phyloP scores from a whole-genome alignment of 768 basidiomycete species.

The Amanita jacksonii region DNA sequence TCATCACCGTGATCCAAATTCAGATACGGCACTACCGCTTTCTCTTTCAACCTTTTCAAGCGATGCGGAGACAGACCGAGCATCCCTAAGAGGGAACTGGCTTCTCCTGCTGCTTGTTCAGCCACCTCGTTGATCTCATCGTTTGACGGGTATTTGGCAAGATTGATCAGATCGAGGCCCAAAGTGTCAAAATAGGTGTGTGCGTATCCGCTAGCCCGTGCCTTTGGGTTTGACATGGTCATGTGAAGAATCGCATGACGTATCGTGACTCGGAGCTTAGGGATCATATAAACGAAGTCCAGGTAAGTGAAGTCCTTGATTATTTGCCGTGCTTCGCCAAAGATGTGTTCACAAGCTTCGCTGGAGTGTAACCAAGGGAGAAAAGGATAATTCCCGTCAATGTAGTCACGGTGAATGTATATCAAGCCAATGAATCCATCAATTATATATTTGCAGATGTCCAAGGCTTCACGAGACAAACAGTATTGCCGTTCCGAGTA shows the following conservation, averaged over 20 bases:
- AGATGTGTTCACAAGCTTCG: conserved; percentile 25
- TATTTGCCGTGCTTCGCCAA: conserved; percentile 19
- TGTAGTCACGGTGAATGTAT: conserved; percentile 25
- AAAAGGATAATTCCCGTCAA: conserved; percentile 15
- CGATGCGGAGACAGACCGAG: conserved; percentile 11
- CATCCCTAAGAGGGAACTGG: conserved; percentile 13
- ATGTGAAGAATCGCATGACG: conserved; percentile 13
- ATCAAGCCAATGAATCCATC: conserved; percentile 23
- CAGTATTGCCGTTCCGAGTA: conserved; percentile 19
- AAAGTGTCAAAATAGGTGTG: conserved; percentile 19
- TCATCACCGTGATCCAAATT: no score
- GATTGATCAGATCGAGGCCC: conserved; percentile 12
- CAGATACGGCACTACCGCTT: no score
- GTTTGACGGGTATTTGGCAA: conserved; percentile 16
- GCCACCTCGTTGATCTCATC: conserved; percentile 14
- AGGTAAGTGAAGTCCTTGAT: conserved; percentile 26
- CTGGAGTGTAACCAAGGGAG: conserved; percentile 23
- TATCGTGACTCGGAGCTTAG: conserved; percentile 17
- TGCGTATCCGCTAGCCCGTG: conserved; percentile 16
- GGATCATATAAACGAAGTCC: conserved; percentile 21
- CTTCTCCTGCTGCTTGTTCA: conserved; percentile 13
- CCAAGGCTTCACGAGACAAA: conserved; percentile 22
- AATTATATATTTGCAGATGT: conserved; percentile 23
- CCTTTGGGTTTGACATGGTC: conserved; percentile 12
- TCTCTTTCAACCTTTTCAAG: neutral